Percentiles rank a stretch among this genome's conserved stretches.
Evolutionary conservation across 257 asterid species (phyloP).

Genomic region (Scutellaria baicalensis): DNA sequence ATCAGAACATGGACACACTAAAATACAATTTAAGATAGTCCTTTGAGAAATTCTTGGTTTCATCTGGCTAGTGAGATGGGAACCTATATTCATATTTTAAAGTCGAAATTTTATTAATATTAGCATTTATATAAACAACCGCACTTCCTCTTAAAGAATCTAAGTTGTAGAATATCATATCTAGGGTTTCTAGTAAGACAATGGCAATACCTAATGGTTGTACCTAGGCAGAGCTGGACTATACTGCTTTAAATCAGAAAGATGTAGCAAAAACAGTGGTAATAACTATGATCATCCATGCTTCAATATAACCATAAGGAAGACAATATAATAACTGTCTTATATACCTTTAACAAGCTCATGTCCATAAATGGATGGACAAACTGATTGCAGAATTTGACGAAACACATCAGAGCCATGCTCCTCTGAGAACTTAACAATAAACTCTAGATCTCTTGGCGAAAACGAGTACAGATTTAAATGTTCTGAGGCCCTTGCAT

Average conservation of each 20-base stretch:
- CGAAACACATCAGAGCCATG: slow-evolving; percentile 75
- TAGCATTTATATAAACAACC: background rate
- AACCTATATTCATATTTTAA: background rate
- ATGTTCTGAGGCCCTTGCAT: slow-evolving; percentile 45
- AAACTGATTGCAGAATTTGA: slow-evolving; percentile 79
- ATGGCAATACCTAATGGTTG: background rate
- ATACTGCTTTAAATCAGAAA: background rate
- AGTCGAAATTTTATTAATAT: background rate
- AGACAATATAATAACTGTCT: background rate
- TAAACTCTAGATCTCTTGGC: slow-evolving; percentile 83
- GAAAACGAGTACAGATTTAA: slow-evolving; percentile 75
- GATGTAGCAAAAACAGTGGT: background rate
- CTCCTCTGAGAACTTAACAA: slow-evolving; percentile 86
- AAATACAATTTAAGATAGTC: background rate
- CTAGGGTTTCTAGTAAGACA: background rate
- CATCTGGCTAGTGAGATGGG: slow-evolving; percentile 1
- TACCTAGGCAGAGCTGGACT: background rate
- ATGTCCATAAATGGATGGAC: slow-evolving; percentile 96
- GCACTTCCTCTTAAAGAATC: background rate
- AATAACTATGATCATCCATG: slow-evolving; percentile 3
- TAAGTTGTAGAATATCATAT: slow-evolving; percentile 5
- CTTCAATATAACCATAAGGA: background rate
- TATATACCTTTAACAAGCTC: slow-evolving; percentile 91
- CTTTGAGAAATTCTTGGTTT: slow-evolving; percentile 1
- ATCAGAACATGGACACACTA: background rate